Evolutionary conservation across 2,329 filamentous ascomycete species (phyloP).

Genomic region (Penicillium sp.): DNA sequence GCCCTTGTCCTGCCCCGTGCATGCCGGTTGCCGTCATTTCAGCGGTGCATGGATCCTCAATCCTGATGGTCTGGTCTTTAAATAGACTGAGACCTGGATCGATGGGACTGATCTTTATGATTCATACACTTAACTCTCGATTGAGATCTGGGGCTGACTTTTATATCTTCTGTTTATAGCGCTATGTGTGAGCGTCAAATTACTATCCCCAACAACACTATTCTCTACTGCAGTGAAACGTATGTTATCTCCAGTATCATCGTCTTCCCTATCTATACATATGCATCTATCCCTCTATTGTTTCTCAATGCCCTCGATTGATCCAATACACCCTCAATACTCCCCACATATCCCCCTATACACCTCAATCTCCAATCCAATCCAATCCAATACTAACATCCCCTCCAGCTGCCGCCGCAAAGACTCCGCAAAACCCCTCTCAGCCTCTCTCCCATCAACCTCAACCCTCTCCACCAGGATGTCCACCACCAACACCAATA

Average conservation of each 20-base stretch:
- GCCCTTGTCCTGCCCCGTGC: constrained; percentile 16
- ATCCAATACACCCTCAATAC: background rate
- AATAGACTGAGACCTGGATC: constrained; percentile 32
- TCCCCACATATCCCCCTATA: background rate
- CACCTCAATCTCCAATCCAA: background rate
- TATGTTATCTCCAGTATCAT: constrained; percentile 39
- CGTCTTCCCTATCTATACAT: background rate
- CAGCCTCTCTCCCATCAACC: constrained; percentile 44
- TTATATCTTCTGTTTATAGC: constrained; percentile 44
- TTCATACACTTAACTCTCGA: background rate
- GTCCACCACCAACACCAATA: background rate
- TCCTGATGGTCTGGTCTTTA: constrained; percentile 20
- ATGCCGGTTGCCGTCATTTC: constrained; percentile 27
- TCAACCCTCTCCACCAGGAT: constrained; percentile 33
- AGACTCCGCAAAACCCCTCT: constrained; percentile 54
- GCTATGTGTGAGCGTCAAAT: constrained; percentile 71
- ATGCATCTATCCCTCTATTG: background rate
- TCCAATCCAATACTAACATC: constrained; percentile 6
- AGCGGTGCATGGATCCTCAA: constrained; percentile 18
- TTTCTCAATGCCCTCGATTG: background rate
- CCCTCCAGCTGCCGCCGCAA: constrained; percentile 52
- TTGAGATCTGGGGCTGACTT: constrained; percentile 17
- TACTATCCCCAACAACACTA: constrained; percentile 63
- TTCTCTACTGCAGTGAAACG: constrained; percentile 70
- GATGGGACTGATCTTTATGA: background rate